phyloP scores from a whole-genome alignment of 2,329 filamentous ascomycete species.

The Cladosporium sp. region DNA sequence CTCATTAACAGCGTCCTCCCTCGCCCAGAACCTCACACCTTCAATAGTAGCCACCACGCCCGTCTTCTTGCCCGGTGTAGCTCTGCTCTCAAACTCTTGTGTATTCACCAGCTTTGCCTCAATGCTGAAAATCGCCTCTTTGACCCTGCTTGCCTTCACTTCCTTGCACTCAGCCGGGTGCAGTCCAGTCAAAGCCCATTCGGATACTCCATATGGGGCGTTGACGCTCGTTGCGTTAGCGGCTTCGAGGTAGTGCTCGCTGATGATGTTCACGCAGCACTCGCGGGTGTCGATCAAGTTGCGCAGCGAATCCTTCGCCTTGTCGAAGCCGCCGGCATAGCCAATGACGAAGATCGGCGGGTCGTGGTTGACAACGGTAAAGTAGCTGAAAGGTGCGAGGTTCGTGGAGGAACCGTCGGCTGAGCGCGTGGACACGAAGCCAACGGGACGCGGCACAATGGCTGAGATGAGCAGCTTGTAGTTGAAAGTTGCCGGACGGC shows the following conservation, averaged over 20 bases:
- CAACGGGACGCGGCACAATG: conserved; percentile 78
- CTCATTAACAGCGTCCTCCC: conserved; percentile 82
- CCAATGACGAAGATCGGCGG: conserved; percentile 75
- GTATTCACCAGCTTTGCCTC: conserved; percentile 73
- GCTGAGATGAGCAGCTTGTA: conserved; percentile 89
- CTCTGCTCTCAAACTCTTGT: conserved; percentile 72
- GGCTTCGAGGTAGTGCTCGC: conserved; percentile 78
- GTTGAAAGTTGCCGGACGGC: conserved; percentile 66
- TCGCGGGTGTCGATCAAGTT: conserved; percentile 70
- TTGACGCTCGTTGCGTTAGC: conserved; percentile 79
- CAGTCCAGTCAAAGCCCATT: conserved; percentile 76
- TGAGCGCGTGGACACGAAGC: conserved; percentile 56
- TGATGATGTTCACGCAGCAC: conserved; percentile 79
- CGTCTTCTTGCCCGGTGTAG: conserved; percentile 68
- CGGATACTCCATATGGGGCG: conserved; percentile 68
- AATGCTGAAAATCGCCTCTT: conserved; percentile 76
- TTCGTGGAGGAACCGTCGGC: conserved; percentile 65
- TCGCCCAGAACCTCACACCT: conserved; percentile 80
- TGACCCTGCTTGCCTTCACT: conserved; percentile 68
- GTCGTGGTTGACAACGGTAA: conserved; percentile 78
- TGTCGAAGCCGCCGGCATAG: conserved; percentile 52
- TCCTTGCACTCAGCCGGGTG: conserved; percentile 62
- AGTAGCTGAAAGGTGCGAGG: conserved; percentile 84
- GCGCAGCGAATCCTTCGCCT: conserved; percentile 72
- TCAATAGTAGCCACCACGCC: conserved; percentile 74